Conservation (phyloP, 306 rosid genomes). For the Prinsepia uniflora region DNA sequence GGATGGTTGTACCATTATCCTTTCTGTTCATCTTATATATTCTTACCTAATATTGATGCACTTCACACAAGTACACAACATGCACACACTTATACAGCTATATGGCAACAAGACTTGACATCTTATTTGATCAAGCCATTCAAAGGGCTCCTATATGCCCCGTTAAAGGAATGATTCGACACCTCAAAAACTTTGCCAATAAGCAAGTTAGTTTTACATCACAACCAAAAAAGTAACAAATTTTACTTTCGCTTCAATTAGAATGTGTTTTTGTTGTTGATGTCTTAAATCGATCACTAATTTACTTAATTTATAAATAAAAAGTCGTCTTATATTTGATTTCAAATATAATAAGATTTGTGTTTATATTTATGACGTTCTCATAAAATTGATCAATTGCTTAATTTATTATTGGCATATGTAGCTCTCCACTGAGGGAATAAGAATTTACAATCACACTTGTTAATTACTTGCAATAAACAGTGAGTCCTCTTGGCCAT, state of each 20-base stretch:
- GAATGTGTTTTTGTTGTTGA: too few relatives aligned
- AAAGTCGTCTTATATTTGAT: too few relatives aligned
- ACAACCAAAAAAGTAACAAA: neutral
- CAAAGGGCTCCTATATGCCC: neutral
- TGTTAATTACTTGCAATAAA: constrained; percentile 7
- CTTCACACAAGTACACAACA: neutral
- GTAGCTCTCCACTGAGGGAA: constrained; percentile 2
- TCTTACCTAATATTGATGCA: too few relatives aligned
- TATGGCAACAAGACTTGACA: neutral
- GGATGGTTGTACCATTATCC: too few relatives aligned
- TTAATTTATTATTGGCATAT: neutral
- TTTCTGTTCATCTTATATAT: too few relatives aligned
- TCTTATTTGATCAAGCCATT: neutral
- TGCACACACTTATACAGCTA: neutral
- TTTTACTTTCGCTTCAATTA: too few relatives aligned
- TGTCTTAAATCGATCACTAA: too few relatives aligned
- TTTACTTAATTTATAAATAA: too few relatives aligned
- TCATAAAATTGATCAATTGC: neutral
- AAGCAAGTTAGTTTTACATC: neutral
- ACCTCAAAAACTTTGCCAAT: neutral
- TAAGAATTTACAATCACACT: neutral
- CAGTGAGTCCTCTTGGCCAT: constrained; percentile 19
- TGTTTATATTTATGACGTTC: neutral
- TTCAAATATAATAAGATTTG: neutral
- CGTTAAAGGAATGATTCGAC: neutral